Evolutionary conservation across 2,329 filamentous ascomycete genomes (phyloP), one percentile per base, ranked within the genome.

Genomic region (Raffaelea ambrosiae): DNA sequence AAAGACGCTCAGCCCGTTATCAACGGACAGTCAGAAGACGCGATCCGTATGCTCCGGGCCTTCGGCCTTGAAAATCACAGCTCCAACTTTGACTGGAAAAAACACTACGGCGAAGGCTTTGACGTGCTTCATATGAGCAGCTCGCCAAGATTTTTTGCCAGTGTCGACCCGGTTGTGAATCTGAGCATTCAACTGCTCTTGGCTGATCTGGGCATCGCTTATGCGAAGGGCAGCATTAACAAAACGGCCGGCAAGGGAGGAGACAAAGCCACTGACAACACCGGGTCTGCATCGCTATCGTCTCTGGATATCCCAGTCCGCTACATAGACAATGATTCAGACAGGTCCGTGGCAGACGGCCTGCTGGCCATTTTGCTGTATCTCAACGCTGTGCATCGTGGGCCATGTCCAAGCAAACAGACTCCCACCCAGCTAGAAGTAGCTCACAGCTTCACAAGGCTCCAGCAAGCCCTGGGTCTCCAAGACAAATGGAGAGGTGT

Each of bases 11-110:
- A 69, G 1, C 57, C 69, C 0, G 81, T 94, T 11, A 64, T 88
- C 48, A 88, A 88, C 53, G 87, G 84, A 1, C 77, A 87, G 54
- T 73, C 75, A 1, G 65, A 70, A 3, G 79, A 86, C 58, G 81
- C 83, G 0, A 71, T 86, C 43, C 67, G 66, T 41, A 77, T 98
- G 69, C 73, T 97, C 39, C 72, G 71, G 47, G 88, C 86, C 0
- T 97, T 98, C 65, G 86, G 88, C 1, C 73, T 73, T 16, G 93
- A 98, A 69, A 98, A 98, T 59, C 83, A 87, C 48, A 69, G 75
- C 4, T 72, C 70, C 0, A 71, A 79, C 3, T 89, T 93, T 53
- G 74, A 85, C 56, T 95, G 91, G 91, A 70, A 82, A 4, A 67
- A 67, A 0, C 66, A 76, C 21, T 98, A 98, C 58, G 90, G 89